Evolutionary conservation across 805 yeast species (phyloP).

Genomic region (Kockiozyma suomiensis): DNA sequence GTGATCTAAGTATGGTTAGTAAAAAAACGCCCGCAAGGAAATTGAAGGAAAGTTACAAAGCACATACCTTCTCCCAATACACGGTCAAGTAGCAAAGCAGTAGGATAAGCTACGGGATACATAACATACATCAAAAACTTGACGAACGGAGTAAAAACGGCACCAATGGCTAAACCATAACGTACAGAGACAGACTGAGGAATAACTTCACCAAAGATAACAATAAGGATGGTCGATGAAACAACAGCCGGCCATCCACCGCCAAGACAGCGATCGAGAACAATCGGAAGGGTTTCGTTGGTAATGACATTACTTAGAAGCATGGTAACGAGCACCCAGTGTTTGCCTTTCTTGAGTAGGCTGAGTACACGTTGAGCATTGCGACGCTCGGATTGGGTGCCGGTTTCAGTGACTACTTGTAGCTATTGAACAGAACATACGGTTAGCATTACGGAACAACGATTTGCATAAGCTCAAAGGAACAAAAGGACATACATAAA

Average conservation of each 20-base stretch:
- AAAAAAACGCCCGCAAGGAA: no score
- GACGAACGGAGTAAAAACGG: slow-evolving; percentile 88
- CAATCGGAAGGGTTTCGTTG: slow-evolving; percentile 75
- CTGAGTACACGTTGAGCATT: slow-evolving; percentile 72
- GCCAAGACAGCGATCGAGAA: slow-evolving; percentile 86
- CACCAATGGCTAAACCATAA: slow-evolving; percentile 89
- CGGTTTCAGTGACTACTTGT: slow-evolving; percentile 87
- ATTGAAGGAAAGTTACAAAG: background rate
- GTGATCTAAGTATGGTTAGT: slow-evolving; percentile 58
- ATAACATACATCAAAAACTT: slow-evolving; percentile 78
- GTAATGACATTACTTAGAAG: slow-evolving; percentile 44
- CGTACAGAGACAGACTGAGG: slow-evolving; percentile 94
- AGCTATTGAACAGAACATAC: slow-evolving; percentile 46
- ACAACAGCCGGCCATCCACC: slow-evolving; percentile 98
- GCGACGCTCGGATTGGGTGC: slow-evolving; percentile 62
- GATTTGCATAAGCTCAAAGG: no score
- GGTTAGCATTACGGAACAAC: no score
- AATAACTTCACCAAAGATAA: slow-evolving; percentile 92
- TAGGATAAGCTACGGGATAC: slow-evolving; percentile 93
- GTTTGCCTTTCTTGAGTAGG: slow-evolving; percentile 81
- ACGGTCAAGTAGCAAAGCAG: slow-evolving; percentile 76
- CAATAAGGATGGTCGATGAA: slow-evolving; percentile 88
- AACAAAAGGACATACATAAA: slow-evolving; percentile 55
- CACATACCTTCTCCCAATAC: slow-evolving; percentile 69
- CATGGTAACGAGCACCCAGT: slow-evolving; percentile 92